Evolutionary conservation across 192 early-diverging fungal species (phyloP), one percentile per base, ranked within the genome.

Genomic region (Coemansia sp.): DNA sequence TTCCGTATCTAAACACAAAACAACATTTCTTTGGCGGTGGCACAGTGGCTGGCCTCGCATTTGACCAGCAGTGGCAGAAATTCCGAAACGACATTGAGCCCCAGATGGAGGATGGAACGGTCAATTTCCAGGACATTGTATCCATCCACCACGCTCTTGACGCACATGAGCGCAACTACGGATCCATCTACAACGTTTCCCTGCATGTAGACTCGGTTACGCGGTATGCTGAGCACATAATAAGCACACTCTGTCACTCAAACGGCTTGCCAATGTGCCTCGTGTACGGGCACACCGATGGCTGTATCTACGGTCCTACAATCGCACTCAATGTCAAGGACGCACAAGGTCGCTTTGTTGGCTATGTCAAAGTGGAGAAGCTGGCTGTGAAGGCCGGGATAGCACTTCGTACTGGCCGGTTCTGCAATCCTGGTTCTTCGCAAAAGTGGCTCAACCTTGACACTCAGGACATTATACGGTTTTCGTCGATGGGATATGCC

Each of bases 21-120:
- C 27, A 65, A 2, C 92, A 89, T 61, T 89, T 88, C 65, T 91
- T 90, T 83, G 92, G 92, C 5, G 93, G 93, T 15, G 93, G 93
- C 4, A 91, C 91, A 0, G 87, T 94, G 27, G 61, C 77, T 0
- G 86, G 84, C 0, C 63, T 91, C 45, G 57, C 79, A 0, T 82
- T 79, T 48, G 81, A 84, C 27, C 74, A 55, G 13, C 47, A 67
- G 17, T 89, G 84, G 86, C 85, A 89, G 31, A 70, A 67, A n/a
- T 86, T 83, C 45, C 72, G 83, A 7, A 19, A 58, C 14, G 70
- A 66, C 6, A 54, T 87, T 19, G 75, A 81, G 25, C 76, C 79
- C 41, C 61, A 80, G 14, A 84, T 84, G 40, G 92, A 94, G 68
- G 88, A 91, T 54, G 92, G 92, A 19, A 94, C 92, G 4, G 31